Evolutionary conservation across 306 rosid genomes (phyloP).

Genomic region (Amphicarpaea edgeworthii): DNA sequence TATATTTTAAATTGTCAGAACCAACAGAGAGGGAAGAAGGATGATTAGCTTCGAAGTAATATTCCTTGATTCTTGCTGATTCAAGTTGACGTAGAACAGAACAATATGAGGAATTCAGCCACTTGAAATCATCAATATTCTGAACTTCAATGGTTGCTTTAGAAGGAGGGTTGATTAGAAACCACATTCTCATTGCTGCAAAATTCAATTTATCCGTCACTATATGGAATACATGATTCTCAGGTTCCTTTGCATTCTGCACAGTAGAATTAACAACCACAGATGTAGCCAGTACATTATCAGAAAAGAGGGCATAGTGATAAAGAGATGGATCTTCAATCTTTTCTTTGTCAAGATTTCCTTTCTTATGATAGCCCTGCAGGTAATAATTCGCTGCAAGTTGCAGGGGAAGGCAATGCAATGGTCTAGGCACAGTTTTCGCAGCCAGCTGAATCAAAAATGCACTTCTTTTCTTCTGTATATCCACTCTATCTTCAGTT

Average conservation of each 20-base stretch:
- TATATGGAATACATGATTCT: conserved; percentile 88
- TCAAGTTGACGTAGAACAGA: conserved; percentile 96
- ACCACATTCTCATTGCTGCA: conserved; percentile 98
- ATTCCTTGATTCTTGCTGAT: conserved; percentile 91
- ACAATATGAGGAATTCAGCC: conserved; percentile 97
- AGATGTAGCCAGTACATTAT: conserved; percentile 91
- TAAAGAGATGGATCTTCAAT: conserved; percentile 80
- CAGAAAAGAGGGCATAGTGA: conserved; percentile 97
- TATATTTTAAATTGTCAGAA: conserved; percentile 84
- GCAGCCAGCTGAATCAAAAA: conserved; percentile 95
- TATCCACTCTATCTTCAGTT: conserved; percentile 75
- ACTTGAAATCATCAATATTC: conserved; percentile 90
- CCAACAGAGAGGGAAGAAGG: conserved; percentile 88
- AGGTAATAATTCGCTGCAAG: conserved; percentile 85
- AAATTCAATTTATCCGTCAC: conserved; percentile 92
- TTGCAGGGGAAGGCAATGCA: conserved; percentile 91
- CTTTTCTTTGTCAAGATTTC: conserved; percentile 61
- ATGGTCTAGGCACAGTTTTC: conserved; percentile 85
- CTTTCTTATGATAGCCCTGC: conserved; percentile 71
- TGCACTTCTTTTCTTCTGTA: conserved; percentile 81
- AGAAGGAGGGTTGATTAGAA: conserved; percentile 80
- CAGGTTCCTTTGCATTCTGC: conserved; percentile 86
- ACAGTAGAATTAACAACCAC: conserved; percentile 94
- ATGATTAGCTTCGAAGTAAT: conserved; percentile 90
- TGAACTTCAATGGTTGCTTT: conserved; percentile 82